Evolutionary conservation across 2,329 filamentous ascomycete genomes (phyloP).

Genomic region (Fusarium sp.): DNA sequence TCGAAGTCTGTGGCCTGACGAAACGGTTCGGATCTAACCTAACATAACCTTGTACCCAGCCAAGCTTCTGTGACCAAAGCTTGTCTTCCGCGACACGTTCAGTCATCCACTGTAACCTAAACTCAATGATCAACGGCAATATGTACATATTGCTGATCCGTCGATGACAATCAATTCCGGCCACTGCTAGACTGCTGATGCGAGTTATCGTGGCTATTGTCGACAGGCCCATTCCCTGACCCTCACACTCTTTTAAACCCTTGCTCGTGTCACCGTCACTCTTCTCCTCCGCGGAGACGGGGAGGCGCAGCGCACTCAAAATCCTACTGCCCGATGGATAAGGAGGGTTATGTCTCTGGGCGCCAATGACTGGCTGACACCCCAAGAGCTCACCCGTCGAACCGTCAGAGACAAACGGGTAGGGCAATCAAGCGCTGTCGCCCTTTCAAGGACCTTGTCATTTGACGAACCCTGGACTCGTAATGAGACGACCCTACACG

Average conservation of each 20-base stretch:
- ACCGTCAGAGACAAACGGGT: conserved; percentile 7
- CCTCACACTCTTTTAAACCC: background rate
- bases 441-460: background rate
- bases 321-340: background rate
- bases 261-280: background rate
- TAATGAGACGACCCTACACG: background rate
- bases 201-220: background rate
- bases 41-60: background rate
- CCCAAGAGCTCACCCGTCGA: conserved; percentile 11
- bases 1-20: background rate
- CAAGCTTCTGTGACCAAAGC: conserved; percentile 22
- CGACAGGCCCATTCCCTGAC: background rate
- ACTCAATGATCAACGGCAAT: conserved; percentile 13
- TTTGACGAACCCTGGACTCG: background rate
- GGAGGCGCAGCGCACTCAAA: background rate
- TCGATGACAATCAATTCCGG: conserved; percentile 17
- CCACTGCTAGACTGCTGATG: background rate
- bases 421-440: conserved; percentile 12
- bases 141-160: conserved; percentile 9
- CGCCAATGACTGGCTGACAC: conserved; percentile 12
- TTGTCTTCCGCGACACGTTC: conserved; percentile 13
- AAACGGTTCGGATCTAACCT: conserved; percentile 15
- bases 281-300: background rate
- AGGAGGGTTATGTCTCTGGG: conserved; percentile 16
- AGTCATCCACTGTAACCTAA: conserved; percentile 2